These are phyloP conservation scores for Candida tibetensis DNA, from an alignment of 805 yeast species.

Conservation along the genomic window DNA sequence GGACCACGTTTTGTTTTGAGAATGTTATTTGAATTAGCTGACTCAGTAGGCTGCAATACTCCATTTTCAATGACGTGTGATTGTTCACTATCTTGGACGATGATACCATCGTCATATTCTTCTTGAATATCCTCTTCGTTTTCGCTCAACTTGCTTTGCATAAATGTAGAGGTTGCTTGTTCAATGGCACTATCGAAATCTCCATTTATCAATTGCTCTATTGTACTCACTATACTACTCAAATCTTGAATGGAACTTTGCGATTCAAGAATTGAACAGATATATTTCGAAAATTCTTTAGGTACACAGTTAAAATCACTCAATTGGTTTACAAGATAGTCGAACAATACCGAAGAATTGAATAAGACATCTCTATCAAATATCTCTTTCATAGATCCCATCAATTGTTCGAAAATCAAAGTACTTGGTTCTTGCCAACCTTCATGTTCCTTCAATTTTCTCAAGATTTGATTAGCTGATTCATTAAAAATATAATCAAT, in stretches of 20 bases:
- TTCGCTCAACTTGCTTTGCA: slow-evolving; percentile 21
- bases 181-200: slow-evolving; percentile 38
- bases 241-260: slow-evolving; percentile 2
- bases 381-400: slow-evolving; percentile 44
- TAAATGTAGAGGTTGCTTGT: slow-evolving; percentile 24
- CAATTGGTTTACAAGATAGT: slow-evolving; percentile 38
- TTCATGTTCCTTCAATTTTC: slow-evolving; percentile 49
- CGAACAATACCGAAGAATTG: slow-evolving; percentile 55
- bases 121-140: slow-evolving; percentile 5
- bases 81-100: too few relatives aligned
- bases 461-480: slow-evolving; percentile 45
- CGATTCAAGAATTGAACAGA: background rate
- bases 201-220: slow-evolving; percentile 28
- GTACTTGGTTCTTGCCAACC: slow-evolving; percentile 53
- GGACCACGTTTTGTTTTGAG: slow-evolving; percentile 19
- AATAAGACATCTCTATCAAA: slow-evolving; percentile 54
- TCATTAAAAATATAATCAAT: slow-evolving; percentile 50
- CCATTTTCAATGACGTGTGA: too few relatives aligned
- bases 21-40: slow-evolving; percentile 8
- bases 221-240: slow-evolving; percentile 5
- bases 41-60: slow-evolving; percentile 1
- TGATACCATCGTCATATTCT: background rate
- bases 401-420: slow-evolving; percentile 36
- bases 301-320: slow-evolving; percentile 14
- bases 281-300: slow-evolving; percentile 3